phyloP scores from a whole-genome alignment of 768 basidiomycete species.

The Mycena crocata region DNA sequence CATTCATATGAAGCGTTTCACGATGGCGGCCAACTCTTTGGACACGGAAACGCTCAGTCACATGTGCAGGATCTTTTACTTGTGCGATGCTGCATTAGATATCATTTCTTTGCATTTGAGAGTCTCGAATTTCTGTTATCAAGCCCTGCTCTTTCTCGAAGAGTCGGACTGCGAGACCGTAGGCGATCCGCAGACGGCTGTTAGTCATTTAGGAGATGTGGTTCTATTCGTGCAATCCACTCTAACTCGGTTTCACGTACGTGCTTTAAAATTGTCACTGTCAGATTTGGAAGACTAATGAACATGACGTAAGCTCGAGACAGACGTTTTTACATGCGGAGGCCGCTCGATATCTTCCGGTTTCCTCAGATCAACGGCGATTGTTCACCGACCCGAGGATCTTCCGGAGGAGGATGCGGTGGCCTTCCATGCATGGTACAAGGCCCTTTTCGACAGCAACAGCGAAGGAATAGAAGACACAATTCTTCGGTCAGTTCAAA shows the following conservation, averaged over 20 bases:
- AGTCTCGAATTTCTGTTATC: conserved; percentile 72
- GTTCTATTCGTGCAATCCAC: conserved; percentile 79
- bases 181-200: conserved; percentile 87
- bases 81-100: conserved; percentile 70
- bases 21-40: conserved; percentile 58
- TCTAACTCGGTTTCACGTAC: conserved; percentile 73
- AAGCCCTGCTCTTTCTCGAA: conserved; percentile 71
- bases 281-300: conserved; percentile 11
- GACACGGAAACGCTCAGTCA: conserved; percentile 80
- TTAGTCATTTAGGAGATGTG: conserved; percentile 82
- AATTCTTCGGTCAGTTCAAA: conserved; percentile 65
- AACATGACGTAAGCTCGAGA: conserved; percentile 57
- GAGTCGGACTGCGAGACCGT: conserved; percentile 86
- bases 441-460: conserved; percentile 79
- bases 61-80: conserved; percentile 74
- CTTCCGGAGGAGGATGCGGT: conserved; percentile 55
- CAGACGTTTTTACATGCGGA: conserved; percentile 58
- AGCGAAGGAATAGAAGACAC: conserved; percentile 89
- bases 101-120: conserved; percentile 75
- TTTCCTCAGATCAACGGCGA: conserved; percentile 63
- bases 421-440: conserved; percentile 73
- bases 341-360: conserved; percentile 58
- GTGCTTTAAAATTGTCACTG: conserved; percentile 26
- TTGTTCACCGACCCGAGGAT: conserved; percentile 53
- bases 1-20: conserved; percentile 64